Base-by-base conservation (phyloP, 1,139 yeast genomes). In the Suhomyces bokatorum region DNA sequence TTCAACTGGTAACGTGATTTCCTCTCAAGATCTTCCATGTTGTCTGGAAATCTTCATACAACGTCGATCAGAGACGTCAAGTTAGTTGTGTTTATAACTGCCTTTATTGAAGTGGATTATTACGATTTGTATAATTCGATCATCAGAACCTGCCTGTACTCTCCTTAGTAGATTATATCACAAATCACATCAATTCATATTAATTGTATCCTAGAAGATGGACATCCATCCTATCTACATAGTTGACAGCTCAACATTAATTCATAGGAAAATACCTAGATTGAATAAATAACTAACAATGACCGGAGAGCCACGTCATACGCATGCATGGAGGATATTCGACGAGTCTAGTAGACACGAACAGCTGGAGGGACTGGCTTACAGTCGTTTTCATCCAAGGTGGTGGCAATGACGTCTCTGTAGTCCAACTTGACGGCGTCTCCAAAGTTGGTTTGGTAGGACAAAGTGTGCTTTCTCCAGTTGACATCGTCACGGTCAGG, bases 401-500 rank as follows among this genome's bases (percentile, higher is more conserved):
- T 93, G 49, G 83, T 77, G 57, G 77, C 77, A 61, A 88, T 80
- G 60, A 93, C 98, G 49, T 77, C 76, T 82, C 99, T 87, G 85
- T 93, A 93, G 60, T 76, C 84, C 72, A 93, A 82, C 49, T 67
- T 73, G 43, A 89, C 90, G 46, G 78, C 77, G 42, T 79, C 93
- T 61, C 95, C 96, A 52, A 77, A 76, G 35, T 72, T 69, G 48
- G 70, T 63, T 77, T 93, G 98, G 89, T 95, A 93, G 44, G 98
- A 88, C 65, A 93, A 77, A 42, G 97, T 81, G 74, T 93, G 99
- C 78, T 93, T 93, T 95, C 90, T 89, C 99, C 99, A 93, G 78
- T 89, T 77, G 50, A 66, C 90, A 67, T 93, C 99, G 64, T 93
- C 96, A 83, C 99, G 89, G 51, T 83, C 85, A 62, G 95, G 97